phyloP scores from a whole-genome alignment of 108 stramenopile genomes.

The Skeletonema tropicum region DNA sequence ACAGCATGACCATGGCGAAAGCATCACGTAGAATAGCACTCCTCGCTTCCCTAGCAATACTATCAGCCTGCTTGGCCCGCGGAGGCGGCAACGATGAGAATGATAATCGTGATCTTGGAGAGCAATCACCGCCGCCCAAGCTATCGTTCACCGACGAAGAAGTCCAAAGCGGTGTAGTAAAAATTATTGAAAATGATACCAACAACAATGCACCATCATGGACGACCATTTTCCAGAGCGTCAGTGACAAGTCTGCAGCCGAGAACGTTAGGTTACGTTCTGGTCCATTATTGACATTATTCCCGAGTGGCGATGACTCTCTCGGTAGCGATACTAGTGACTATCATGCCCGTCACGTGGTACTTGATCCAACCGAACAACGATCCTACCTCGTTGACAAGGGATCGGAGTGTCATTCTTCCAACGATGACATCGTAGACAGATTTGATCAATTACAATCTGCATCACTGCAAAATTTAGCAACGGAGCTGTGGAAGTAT shows the following conservation, averaged over 20 bases:
- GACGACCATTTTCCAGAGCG: slow-evolving; percentile 24
- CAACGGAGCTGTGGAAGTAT: slow-evolving; percentile 78
- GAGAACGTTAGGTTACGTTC: slow-evolving; percentile 4
- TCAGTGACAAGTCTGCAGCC: not conserved
- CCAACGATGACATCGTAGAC: not conserved
- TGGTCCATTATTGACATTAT: slow-evolving; percentile 15
- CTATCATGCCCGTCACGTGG: slow-evolving; percentile 15
- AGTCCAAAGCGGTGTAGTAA: slow-evolving; percentile 2
- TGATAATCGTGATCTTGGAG: not conserved
- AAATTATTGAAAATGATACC: not conserved
- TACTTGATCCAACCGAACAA: slow-evolving; percentile 11
- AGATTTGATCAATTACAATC: slow-evolving; percentile 23
- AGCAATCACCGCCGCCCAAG: slow-evolving; percentile 28
- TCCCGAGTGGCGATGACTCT: not conserved
- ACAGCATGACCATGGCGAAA: not conserved
- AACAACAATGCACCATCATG: not conserved
- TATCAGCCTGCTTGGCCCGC: not conserved
- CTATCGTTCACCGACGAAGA: slow-evolving; percentile 30
- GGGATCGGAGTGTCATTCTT: slow-evolving; percentile 1
- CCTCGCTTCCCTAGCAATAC: not conserved
- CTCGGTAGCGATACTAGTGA: not conserved
- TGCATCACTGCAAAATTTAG: slow-evolving; percentile 40
- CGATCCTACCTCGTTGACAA: slow-evolving; percentile 22
- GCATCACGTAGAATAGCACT: not conserved
- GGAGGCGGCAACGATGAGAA: not conserved